Conservation (phyloP, 31 red algal genomes). For the Endocladia muricata region DNA sequence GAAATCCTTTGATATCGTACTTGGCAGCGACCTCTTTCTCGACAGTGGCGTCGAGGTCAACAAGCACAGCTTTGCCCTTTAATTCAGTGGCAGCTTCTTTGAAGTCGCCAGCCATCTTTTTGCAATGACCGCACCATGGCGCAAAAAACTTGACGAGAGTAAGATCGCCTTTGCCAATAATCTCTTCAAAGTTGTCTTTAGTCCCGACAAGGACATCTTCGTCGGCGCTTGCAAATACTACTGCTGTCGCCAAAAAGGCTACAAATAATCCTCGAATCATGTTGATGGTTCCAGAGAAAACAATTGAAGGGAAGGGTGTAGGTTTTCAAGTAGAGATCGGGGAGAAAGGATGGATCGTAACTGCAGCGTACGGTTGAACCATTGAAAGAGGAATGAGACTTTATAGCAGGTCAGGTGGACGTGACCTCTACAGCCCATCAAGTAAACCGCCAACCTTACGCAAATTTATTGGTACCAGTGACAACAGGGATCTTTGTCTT, state of each 20-base stretch:
- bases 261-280: slow-evolving; percentile 32
- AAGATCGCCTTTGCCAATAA: slow-evolving; percentile 65
- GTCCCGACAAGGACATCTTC: slow-evolving; percentile 76
- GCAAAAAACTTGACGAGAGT: slow-evolving; percentile 97
- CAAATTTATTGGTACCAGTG: too few relatives aligned
- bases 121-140: slow-evolving; percentile 99
- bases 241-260: slow-evolving; percentile 25
- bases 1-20: slow-evolving; percentile 88
- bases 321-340: not conserved
- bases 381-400: too few relatives aligned
- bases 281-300: not conserved
- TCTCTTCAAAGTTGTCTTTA: slow-evolving; percentile 84
- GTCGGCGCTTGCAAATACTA: slow-evolving; percentile 16
- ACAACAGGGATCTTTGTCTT: too few relatives aligned
- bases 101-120: slow-evolving; percentile 88
- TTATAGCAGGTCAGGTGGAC: too few relatives aligned
- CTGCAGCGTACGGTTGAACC: too few relatives aligned
- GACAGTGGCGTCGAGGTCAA: slow-evolving; percentile 91
- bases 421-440: too few relatives aligned
- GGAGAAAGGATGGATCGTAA: too few relatives aligned
- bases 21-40: slow-evolving; percentile 89
- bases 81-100: slow-evolving; percentile 85
- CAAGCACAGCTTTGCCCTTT: slow-evolving; percentile 83
- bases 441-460: too few relatives aligned
- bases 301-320: not conserved